Evolutionary conservation across 2,329 filamentous ascomycete species (phyloP).

Genomic region (Sporothrix luriei): DNA sequence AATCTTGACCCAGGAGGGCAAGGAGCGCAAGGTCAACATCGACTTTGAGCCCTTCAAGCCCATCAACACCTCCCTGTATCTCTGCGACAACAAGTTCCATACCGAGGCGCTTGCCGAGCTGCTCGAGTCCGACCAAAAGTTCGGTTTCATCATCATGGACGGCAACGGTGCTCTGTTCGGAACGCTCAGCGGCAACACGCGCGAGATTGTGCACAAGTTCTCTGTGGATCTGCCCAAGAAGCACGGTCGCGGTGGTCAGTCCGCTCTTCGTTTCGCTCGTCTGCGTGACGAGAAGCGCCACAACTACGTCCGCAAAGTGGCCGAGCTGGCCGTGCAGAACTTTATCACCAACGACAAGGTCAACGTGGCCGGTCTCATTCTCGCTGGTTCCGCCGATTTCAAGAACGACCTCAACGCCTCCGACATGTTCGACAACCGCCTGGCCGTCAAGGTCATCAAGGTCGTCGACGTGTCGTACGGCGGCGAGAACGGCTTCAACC

Average conservation of each 20-base stretch:
- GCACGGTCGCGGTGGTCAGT: slow-evolving; percentile 99
- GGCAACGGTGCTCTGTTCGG: slow-evolving; percentile 97
- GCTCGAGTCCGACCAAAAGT: slow-evolving; percentile 97
- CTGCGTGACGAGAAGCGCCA: slow-evolving; percentile 99
- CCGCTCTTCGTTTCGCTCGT: slow-evolving; percentile 98
- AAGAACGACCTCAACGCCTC: slow-evolving; percentile 98
- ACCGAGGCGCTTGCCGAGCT: slow-evolving; percentile 96
- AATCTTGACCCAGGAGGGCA: slow-evolving; percentile 98
- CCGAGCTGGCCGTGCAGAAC: slow-evolving; percentile 96
- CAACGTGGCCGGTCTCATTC: slow-evolving; percentile 92
- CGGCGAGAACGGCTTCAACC: slow-evolving; percentile 99
- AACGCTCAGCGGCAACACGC: slow-evolving; percentile 94
- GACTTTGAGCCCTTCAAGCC: slow-evolving; percentile 99
- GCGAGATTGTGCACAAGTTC: slow-evolving; percentile 97
- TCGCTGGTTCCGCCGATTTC: slow-evolving; percentile 98
- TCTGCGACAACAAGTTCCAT: slow-evolving; percentile 99
- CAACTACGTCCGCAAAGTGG: slow-evolving; percentile 99
- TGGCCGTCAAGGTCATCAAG: slow-evolving; percentile 96
- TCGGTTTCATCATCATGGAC: slow-evolving; percentile 99
- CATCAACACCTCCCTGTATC: slow-evolving; percentile 98
- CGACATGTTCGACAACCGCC: slow-evolving; percentile 92
- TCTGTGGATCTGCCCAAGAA: slow-evolving; percentile 99
- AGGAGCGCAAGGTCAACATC: slow-evolving; percentile 99
- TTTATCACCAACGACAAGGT: slow-evolving; percentile 98
- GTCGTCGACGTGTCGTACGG: slow-evolving; percentile 98